phyloP scores from a whole-genome alignment of 164 flowering plant genomes.

The Buxus sempervirens region DNA sequence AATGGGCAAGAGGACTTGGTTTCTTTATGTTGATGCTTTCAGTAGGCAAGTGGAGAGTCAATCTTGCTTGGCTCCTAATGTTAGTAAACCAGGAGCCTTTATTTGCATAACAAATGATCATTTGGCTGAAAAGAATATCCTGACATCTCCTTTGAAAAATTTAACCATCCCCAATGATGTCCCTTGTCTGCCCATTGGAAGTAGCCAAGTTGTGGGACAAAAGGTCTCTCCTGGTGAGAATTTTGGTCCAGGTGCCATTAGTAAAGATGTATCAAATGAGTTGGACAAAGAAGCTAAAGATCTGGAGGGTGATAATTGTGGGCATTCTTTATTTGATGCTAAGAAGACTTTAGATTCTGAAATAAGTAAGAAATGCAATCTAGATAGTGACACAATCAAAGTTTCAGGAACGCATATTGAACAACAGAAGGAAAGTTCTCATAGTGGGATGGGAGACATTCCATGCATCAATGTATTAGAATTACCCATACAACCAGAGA shows the following conservation, averaged over 20 bases:
- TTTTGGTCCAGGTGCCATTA: constrained; percentile 12
- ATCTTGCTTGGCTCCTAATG: constrained; percentile 5
- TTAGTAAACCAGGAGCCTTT: constrained; percentile 14
- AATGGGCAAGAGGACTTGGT: constrained; percentile 42
- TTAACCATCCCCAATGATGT: constrained; percentile 12
- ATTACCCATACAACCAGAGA: constrained; percentile 11
- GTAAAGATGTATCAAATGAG: constrained; percentile 8
- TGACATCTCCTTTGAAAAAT: constrained; percentile 8
- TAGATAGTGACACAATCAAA: constrained; percentile 8
- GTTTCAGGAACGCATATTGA: constrained; percentile 13
- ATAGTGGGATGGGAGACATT: constrained; percentile 11
- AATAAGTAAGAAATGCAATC: constrained; percentile 4
- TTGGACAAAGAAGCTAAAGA: constrained; percentile 1
- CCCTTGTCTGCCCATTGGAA: constrained; percentile 8
- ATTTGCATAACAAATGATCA: constrained; percentile 7
- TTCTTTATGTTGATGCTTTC: constrained; percentile 46
- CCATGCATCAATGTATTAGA: constrained; percentile 7
- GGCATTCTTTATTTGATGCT: constrained; percentile 1
- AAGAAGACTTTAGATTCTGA: constrained; percentile 6
- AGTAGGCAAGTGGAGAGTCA: constrained; percentile 5
- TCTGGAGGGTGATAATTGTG: constrained; percentile 3
- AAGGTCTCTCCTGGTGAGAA: constrained; percentile 1
- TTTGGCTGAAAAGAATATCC: constrained; percentile 17
- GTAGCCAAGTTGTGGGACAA: constrained; percentile 7
- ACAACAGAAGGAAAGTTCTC: constrained; percentile 9